Evolutionary conservation across 257 asterid genomes (phyloP).

Genomic region (Nicotiana paniculata): DNA sequence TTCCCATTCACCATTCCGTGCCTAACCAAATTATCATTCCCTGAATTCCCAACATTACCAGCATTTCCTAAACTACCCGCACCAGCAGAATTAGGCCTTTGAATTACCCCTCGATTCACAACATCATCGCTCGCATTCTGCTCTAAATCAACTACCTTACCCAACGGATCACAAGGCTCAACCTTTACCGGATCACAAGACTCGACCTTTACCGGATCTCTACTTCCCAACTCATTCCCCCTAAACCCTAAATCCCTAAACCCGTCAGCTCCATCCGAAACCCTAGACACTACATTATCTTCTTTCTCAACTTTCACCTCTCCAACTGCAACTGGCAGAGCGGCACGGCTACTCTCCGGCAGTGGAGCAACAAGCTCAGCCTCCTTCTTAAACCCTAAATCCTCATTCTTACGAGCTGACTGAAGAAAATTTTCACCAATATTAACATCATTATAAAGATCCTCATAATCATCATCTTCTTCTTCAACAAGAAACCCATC

Average conservation of each 20-base stretch:
- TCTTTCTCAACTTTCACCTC: no score
- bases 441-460: conserved; percentile 90
- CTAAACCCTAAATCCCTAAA: no score
- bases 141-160: neutral
- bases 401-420: conserved; percentile 54
- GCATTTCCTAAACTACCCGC: conserved; percentile 1
- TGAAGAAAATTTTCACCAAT: conserved; percentile 86
- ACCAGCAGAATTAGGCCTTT: conserved; percentile 14
- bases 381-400: conserved; percentile 3
- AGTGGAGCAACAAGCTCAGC: no score
- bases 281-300: no score
- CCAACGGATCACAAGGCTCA: no score
- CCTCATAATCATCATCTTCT: conserved; percentile 85
- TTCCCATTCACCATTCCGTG: conserved; percentile 18
- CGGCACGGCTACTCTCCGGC: no score
- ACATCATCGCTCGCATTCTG: conserved; percentile 11
- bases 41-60: neutral
- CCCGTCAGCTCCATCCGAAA: no score
- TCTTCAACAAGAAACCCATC: conserved; percentile 74
- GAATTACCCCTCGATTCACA: conserved; percentile 11
- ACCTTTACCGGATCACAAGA: no score
- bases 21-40: conserved; percentile 9
- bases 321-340: no score
- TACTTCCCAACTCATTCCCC: no score
- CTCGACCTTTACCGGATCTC: no score